These are phyloP conservation scores for Rhynchospora tenuis DNA, from an alignment of 176 grass and related monocot species.

Conservation along the genomic window DNA sequence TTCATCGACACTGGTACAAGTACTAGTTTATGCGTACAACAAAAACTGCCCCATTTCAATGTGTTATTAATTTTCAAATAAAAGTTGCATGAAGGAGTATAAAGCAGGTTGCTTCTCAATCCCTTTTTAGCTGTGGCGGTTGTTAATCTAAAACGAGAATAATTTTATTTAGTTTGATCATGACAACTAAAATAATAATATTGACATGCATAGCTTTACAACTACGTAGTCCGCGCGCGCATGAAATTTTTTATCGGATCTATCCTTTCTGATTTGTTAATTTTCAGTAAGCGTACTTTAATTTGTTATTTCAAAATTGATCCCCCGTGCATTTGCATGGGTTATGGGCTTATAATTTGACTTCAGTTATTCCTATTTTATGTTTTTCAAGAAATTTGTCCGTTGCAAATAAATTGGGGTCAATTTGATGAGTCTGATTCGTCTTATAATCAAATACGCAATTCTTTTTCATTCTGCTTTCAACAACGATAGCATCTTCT, in stretches of 20 bases:
- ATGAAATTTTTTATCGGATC: conserved; percentile 12
- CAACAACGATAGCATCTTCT: background rate
- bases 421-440: background rate
- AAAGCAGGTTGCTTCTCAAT: background rate
- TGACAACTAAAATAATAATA: conserved; percentile 1
- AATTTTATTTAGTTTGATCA: conserved; percentile 7
- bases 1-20: background rate
- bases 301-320: conserved; percentile 13
- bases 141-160: conserved; percentile 6
- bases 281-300: background rate
- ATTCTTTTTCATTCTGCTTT: background rate
- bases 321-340: background rate
- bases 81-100: background rate
- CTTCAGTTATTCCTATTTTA: conserved; percentile 14
- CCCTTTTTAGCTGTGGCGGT: background rate
- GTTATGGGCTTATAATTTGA: conserved; percentile 26
- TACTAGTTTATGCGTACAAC: background rate
- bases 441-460: background rate
- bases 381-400: conserved; percentile 9
- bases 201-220: conserved; percentile 14
- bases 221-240: background rate
- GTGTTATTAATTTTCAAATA: conserved; percentile 6
- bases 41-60: background rate
- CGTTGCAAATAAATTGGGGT: conserved; percentile 1
- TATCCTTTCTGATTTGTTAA: background rate